A percentile compares a stretch with the other conserved stretches of the same genome.
These are phyloP conservation scores for Gastrolobium villosum DNA, from an alignment of 306 rosid species.

Conservation along the genomic window DNA sequence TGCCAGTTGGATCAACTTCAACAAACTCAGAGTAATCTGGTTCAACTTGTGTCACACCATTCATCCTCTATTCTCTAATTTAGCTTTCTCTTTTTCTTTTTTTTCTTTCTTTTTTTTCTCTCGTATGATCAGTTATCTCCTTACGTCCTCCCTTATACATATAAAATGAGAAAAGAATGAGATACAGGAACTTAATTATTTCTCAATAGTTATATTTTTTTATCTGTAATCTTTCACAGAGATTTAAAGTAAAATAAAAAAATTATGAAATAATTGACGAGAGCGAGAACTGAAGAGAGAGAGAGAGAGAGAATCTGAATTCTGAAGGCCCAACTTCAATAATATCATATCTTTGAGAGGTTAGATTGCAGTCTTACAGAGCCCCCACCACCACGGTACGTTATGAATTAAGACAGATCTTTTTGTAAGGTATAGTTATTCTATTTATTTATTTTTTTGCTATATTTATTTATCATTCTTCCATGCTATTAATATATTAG, in stretches of 20 bases:
- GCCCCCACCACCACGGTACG: constrained; percentile 11
- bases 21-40: constrained; percentile 76
- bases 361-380: neutral
- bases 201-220: neutral
- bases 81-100: neutral
- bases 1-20: constrained; percentile 97
- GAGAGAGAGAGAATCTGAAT: neutral
- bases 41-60: constrained; percentile 61
- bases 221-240: constrained; percentile 9
- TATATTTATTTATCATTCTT: too few relatives aligned
- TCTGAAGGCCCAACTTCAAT: neutral
- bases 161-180: too few relatives aligned
- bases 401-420: neutral
- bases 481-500: too few relatives aligned
- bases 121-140: constrained; percentile 19
- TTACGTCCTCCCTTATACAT: neutral
- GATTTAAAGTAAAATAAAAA: constrained; percentile 13
- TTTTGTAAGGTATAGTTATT: too few relatives aligned
- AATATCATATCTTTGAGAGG: neutral
- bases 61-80: constrained; percentile 58
- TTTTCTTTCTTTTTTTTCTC: neutral
- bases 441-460: too few relatives aligned
- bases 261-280: constrained; percentile 33
- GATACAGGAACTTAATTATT: too few relatives aligned
- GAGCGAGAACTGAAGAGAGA: neutral